phyloP scores from a whole-genome alignment of 228 moss, liverwort and hornwort genomes.

The Sphagnum magellanicum region DNA sequence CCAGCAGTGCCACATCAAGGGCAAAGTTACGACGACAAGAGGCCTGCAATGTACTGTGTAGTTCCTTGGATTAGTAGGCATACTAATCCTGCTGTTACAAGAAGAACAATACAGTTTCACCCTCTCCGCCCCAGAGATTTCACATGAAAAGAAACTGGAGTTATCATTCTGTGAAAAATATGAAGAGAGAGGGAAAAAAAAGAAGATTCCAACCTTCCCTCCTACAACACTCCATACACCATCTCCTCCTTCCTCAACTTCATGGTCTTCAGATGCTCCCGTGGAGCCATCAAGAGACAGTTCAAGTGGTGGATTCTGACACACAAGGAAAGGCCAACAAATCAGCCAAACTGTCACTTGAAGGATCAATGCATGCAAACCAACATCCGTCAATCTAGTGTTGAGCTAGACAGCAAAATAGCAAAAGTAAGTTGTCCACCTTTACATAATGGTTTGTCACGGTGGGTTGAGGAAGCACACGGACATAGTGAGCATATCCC shows the following conservation, averaged over 20 bases:
- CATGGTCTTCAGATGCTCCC: constrained; percentile 92
- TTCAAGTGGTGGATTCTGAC: constrained; percentile 93
- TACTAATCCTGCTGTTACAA: neutral
- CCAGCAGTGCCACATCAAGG: constrained; percentile 82
- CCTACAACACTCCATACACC: constrained; percentile 98
- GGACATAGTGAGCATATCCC: constrained; percentile 80
- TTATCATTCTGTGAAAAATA: neutral
- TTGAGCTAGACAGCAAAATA: neutral
- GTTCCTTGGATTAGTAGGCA: neutral
- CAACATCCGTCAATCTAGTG: neutral
- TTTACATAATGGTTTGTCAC: constrained; percentile 94
- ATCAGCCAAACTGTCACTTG: constrained; percentile 3
- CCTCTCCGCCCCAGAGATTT: neutral
- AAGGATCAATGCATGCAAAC: neutral
- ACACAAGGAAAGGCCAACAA: constrained; percentile 5
- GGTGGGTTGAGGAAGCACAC: constrained; percentile 78
- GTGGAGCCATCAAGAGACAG: constrained; percentile 90
- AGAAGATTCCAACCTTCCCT: constrained; percentile 61
- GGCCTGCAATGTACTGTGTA: constrained; percentile 40
- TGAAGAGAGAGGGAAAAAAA: neutral
- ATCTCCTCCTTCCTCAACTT: constrained; percentile 97
- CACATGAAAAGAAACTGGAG: too few relatives aligned
- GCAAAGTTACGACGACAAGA: constrained; percentile 99
- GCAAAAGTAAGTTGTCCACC: constrained; percentile 23
- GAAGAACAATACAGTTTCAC: neutral